Conservation (phyloP, 495 filamentous ascomycete genomes). For the Lophiotrema nucula region DNA sequence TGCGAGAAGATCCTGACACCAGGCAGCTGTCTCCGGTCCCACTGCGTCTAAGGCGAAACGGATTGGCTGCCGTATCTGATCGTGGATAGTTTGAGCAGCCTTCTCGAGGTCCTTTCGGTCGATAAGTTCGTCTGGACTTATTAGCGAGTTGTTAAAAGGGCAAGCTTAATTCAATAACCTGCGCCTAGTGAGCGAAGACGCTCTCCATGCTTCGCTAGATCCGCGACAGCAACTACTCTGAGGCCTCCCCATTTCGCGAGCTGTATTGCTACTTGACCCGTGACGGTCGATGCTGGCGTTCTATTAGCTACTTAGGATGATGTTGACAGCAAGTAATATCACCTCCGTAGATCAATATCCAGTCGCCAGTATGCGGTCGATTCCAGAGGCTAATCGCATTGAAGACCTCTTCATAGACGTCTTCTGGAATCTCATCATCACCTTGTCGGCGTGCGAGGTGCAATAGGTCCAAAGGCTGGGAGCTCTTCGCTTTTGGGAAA, state of each 20-base stretch:
- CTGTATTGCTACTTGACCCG: background rate
- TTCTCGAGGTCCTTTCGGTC: background rate
- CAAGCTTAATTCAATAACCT: background rate
- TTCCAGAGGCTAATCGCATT: background rate
- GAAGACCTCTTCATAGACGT: background rate
- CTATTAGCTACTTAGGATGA: background rate
- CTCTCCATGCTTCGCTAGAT: background rate
- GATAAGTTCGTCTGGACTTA: background rate
- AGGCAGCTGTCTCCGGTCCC: background rate
- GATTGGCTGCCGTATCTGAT: background rate
- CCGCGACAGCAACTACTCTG: background rate
- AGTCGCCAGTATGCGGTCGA: background rate
- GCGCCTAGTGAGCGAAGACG: background rate
- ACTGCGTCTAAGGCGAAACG: background rate
- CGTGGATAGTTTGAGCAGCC: background rate
- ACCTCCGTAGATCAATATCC: constrained; percentile 1
- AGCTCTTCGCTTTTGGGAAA: background rate
- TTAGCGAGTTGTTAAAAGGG: background rate
- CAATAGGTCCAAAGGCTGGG: background rate
- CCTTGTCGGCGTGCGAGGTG: background rate
- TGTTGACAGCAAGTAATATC: background rate
- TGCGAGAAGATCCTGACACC: background rate
- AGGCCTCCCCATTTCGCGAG: background rate
- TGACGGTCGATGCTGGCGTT: background rate
- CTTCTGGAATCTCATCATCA: background rate